Evolutionary conservation across 2,329 filamentous ascomycete species (phyloP).

Genomic region (Penicillium digitatum): DNA sequence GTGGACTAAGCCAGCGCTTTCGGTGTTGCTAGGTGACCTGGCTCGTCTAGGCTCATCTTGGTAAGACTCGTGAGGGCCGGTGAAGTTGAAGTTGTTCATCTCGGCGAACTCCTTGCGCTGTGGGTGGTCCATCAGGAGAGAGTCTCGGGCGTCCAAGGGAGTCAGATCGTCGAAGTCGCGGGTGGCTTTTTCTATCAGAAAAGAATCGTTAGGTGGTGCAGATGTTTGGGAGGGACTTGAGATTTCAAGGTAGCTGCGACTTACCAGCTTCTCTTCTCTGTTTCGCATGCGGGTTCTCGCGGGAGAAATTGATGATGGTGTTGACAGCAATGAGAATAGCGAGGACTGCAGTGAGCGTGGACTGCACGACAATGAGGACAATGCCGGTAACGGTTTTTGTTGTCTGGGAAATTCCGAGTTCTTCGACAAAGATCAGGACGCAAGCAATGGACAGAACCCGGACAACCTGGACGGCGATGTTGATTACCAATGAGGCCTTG

Average conservation of each 20-base stretch:
- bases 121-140: slow-evolving; percentile 64
- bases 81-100: slow-evolving; percentile 42
- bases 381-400: slow-evolving; percentile 92
- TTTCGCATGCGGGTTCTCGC: slow-evolving; percentile 85
- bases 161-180: slow-evolving; percentile 79
- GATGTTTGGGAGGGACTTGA: slow-evolving; percentile 13
- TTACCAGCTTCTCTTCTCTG: slow-evolving; percentile 85
- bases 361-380: slow-evolving; percentile 89
- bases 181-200: slow-evolving; percentile 63
- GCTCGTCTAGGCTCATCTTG: slow-evolving; percentile 31
- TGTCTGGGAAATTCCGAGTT: slow-evolving; percentile 82
- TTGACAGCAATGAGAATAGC: slow-evolving; percentile 88
- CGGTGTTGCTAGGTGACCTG: slow-evolving; percentile 32
- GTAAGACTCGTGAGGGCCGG: slow-evolving; percentile 41
- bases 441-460: slow-evolving; percentile 84
- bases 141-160: slow-evolving; percentile 69
- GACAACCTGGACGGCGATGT: slow-evolving; percentile 84
- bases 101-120: slow-evolving; percentile 36
- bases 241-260: slow-evolving; percentile 29
- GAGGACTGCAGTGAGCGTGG: slow-evolving; percentile 72
- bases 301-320: slow-evolving; percentile 74
- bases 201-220: slow-evolving; percentile 12
- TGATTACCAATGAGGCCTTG: slow-evolving; percentile 85
- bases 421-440: slow-evolving; percentile 88
- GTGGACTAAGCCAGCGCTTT: slow-evolving; percentile 33